These are phyloP conservation scores for Scytalidium lignicola DNA, from an alignment of 2,329 filamentous ascomycete species.

Conservation along the genomic window DNA sequence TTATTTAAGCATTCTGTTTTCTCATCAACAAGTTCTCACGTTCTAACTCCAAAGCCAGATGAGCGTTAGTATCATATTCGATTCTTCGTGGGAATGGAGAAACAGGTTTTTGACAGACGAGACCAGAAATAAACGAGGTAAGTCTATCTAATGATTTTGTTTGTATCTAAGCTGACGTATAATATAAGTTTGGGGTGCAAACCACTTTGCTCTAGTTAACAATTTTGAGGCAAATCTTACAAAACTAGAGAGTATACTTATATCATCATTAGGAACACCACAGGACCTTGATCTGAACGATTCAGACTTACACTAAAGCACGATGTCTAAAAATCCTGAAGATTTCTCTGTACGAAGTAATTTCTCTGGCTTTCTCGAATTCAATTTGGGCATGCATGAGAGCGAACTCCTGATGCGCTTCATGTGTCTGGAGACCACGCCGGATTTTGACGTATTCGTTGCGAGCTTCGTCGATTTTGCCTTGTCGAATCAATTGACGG, in stretches of 20 bases:
- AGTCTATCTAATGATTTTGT: neutral
- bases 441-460: slow-evolving; percentile 43
- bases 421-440: slow-evolving; percentile 37
- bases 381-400: slow-evolving; percentile 51
- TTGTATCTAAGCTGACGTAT: neutral
- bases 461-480: slow-evolving; percentile 43
- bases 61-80: slow-evolving; percentile 8
- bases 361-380: slow-evolving; percentile 52
- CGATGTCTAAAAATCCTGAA: slow-evolving; percentile 46
- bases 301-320: slow-evolving; percentile 38
- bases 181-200: neutral
- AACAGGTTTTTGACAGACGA: slow-evolving; percentile 3
- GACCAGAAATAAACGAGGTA: neutral
- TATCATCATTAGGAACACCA: neutral
- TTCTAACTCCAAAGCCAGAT: slow-evolving; percentile 4
- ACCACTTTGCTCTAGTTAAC: neutral
- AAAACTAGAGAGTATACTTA: neutral
- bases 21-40: neutral
- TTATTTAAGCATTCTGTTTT: neutral
- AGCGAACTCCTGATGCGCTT: slow-evolving; percentile 45
- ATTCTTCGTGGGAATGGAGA: slow-evolving; percentile 9
- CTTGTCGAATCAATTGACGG: slow-evolving; percentile 45
- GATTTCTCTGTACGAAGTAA: slow-evolving; percentile 46
- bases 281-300: slow-evolving; percentile 4
- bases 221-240: neutral